Conservation (phyloP, 495 filamentous ascomycete species). For the Aspergillus steynii region DNA sequence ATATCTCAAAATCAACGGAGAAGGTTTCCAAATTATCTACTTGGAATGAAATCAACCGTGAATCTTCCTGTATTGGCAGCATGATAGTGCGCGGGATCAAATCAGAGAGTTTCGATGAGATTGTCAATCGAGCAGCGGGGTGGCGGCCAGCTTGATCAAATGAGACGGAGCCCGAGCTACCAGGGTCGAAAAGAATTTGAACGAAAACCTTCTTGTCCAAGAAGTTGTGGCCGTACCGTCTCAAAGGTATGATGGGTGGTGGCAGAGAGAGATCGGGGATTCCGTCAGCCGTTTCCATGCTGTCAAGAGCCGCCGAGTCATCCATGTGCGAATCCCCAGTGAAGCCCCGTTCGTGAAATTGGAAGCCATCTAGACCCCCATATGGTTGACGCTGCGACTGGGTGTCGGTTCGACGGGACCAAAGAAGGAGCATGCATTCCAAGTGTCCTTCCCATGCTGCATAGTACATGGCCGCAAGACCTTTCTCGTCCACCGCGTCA, state of each 20-base stretch:
- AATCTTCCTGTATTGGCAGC: slow-evolving; percentile 94
- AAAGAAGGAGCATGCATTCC: slow-evolving; percentile 88
- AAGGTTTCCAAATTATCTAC: slow-evolving; percentile 91
- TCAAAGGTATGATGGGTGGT: slow-evolving; percentile 91
- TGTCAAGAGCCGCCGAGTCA: slow-evolving; percentile 57
- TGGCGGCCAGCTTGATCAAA: slow-evolving; percentile 97
- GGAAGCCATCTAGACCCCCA: slow-evolving; percentile 37
- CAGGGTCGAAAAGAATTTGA: slow-evolving; percentile 80
- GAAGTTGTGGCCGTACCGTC: slow-evolving; percentile 97
- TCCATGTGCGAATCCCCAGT: slow-evolving; percentile 34
- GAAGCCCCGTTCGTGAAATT: slow-evolving; percentile 35
- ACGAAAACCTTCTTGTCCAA: slow-evolving; percentile 95
- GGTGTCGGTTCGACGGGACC: slow-evolving; percentile 44
- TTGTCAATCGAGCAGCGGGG: slow-evolving; percentile 90
- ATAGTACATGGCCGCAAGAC: slow-evolving; percentile 93
- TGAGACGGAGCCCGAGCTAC: slow-evolving; percentile 66
- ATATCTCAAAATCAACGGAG: slow-evolving; percentile 95
- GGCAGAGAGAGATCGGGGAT: slow-evolving; percentile 93
- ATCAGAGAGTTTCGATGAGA: slow-evolving; percentile 93
- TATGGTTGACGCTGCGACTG: slow-evolving; percentile 31
- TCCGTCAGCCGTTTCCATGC: slow-evolving; percentile 75
- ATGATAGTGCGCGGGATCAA: slow-evolving; percentile 93
- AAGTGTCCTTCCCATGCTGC: slow-evolving; percentile 97
- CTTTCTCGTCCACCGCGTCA: slow-evolving; percentile 85
- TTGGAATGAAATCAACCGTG: slow-evolving; percentile 88